Conservation (phyloP, 2,329 filamentous ascomycete genomes). For the Diplodia sapinea region DNA sequence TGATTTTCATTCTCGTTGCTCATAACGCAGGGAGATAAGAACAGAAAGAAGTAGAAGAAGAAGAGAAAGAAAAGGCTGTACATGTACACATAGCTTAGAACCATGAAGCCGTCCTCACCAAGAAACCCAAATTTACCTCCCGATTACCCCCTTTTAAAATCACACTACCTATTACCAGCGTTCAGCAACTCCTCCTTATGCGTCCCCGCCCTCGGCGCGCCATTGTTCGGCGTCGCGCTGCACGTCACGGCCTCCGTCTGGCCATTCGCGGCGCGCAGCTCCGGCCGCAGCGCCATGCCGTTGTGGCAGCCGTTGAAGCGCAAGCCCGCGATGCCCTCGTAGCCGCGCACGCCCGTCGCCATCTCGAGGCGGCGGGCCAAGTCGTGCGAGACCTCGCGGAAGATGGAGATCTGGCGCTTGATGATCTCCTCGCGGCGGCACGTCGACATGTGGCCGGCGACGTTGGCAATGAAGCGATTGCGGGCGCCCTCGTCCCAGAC, state of each 20-base stretch:
- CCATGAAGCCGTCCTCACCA: no score
- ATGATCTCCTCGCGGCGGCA: conserved; percentile 65
- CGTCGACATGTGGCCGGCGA: conserved; percentile 65
- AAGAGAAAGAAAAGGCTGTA: no score
- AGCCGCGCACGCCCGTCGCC: conserved; percentile 66
- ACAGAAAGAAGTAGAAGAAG: no score
- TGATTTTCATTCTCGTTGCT: no score
- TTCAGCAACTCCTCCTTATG: conserved; percentile 41
- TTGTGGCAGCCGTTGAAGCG: conserved; percentile 67
- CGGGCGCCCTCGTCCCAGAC: conserved; percentile 65
- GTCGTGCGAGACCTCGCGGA: conserved; percentile 66
- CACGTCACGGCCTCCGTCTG: conserved; percentile 47
- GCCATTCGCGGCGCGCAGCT: conserved; percentile 59
- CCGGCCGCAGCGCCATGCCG: conserved; percentile 60
- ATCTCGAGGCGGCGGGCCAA: conserved; percentile 65
- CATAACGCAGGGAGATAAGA: no score
- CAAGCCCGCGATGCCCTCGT: conserved; percentile 61
- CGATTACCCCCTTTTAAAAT: no score
- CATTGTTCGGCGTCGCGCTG: conserved; percentile 52
- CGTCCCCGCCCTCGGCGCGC: conserved; percentile 54
- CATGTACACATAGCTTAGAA: no score
- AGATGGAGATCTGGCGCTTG: conserved; percentile 69
- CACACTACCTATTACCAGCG: background rate
- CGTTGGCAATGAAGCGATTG: conserved; percentile 65
- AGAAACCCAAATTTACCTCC: no score